Evolutionary conservation across 176 grass and related monocot genomes (phyloP), one percentile per base, ranked within the genome.

Genomic region (Oryza brachyantha): DNA sequence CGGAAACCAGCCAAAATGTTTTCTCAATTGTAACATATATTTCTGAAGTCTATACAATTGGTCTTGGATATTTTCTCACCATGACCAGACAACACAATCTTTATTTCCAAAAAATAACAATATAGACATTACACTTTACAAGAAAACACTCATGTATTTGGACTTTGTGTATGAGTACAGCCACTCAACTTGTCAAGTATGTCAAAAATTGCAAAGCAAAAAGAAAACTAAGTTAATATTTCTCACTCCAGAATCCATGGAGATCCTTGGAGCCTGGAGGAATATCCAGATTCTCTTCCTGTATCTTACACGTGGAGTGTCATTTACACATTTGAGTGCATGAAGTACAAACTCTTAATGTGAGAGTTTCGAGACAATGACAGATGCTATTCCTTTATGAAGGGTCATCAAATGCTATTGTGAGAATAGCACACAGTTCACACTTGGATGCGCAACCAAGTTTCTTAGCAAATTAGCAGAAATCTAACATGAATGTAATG

Each of bases 161-260:
- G 26, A 64, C 64, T 32, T 50, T 57, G n/a, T 52, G 13, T 75
- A 74, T 74, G 50, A 68, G 40, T 75, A 84, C 52, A 74, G 10
- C 27, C 70, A 64, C 34, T 76, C n/a, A n/a, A 89, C 74, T 72
- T 55, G 78, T 58, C 45, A 83, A 45, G 41, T 62, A 59, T 46
- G 36, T 66, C 27, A 37, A 82, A 50, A 84, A 58, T 64, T 36
- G 21, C 24, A 13, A 38, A 60, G 14, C 13, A 59, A 48, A 57
- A 64, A 59, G 28, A 65, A 39, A 64, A 29, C 42, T 59, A 71
- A 27, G 45, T 71, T 63, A 89, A 37, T 40, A 31, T 76, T 74
- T 66, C 76, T 80, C 81, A 42, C 43, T 71, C 28, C 37, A 29
- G 2, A 57, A 57, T 57, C 52, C 52, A 57, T 57, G 43, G 21